Evolutionary conservation across 2,329 filamentous ascomycete species (phyloP).

Genomic region (Capronia americana): DNA sequence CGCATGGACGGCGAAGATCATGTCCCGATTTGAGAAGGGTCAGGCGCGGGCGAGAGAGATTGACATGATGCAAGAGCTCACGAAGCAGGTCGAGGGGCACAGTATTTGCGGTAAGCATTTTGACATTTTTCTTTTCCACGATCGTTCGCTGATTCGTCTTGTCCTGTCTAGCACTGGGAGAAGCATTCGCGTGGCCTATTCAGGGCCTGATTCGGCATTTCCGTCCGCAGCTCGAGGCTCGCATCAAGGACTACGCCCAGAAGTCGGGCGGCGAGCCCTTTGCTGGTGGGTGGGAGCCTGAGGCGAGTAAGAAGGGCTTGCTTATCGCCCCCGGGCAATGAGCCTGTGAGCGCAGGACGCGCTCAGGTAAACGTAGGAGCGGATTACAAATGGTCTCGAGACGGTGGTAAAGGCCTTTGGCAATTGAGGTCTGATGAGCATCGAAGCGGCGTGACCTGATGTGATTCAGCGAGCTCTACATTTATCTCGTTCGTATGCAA

Average conservation of each 20-base stretch:
- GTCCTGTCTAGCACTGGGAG: conserved; percentile 73
- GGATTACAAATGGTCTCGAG: neutral
- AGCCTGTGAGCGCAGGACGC: neutral
- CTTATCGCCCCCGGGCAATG: conserved; percentile 88
- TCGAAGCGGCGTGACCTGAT: neutral
- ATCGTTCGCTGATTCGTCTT: neutral
- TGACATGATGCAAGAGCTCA: conserved; percentile 98
- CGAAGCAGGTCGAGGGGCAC: conserved; percentile 99
- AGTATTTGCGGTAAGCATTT: conserved; percentile 84
- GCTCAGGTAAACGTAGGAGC: neutral
- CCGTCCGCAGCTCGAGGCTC: conserved; percentile 89
- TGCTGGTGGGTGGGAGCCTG: conserved; percentile 86
- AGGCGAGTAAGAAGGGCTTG: conserved; percentile 77
- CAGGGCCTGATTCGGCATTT: conserved; percentile 99
- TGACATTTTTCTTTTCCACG: conserved; percentile 15
- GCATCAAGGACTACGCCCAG: conserved; percentile 80
- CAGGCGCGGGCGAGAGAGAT: conserved; percentile 90
- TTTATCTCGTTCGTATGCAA: neutral
- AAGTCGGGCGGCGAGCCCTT: conserved; percentile 73
- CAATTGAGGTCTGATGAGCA: neutral
- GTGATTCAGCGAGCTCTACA: neutral
- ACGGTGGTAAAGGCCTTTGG: neutral
- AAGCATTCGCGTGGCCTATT: conserved; percentile 98
- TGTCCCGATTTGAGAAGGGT: conserved; percentile 93
- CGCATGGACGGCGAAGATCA: conserved; percentile 99